A percentile compares a stretch with the other conserved stretches of the same genome.
Conservation (phyloP, 169 alveolate species). For the Sarcocystis neurona region DNA sequence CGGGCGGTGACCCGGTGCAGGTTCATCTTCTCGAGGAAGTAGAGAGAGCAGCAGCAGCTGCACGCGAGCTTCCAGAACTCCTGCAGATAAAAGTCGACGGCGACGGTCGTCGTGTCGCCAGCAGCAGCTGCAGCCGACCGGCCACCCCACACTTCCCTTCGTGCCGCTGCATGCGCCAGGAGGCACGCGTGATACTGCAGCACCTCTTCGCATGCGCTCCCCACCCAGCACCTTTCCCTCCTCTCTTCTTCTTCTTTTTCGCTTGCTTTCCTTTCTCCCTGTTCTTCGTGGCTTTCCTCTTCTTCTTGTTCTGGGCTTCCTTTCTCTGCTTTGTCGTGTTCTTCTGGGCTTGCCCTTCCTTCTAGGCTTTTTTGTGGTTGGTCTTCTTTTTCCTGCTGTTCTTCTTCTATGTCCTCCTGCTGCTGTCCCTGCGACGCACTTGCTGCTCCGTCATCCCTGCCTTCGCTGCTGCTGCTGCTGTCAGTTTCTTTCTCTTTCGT, state of each 20-base stretch:
- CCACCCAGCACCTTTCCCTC: neutral
- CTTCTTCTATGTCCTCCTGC: neutral
- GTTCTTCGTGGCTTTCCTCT: neutral
- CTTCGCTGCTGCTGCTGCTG: neutral
- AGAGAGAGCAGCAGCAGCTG: neutral
- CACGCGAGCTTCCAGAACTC: constrained; percentile 15
- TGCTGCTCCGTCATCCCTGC: neutral
- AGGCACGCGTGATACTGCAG: constrained; percentile 5
- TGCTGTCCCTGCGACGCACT: neutral
- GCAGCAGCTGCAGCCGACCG: neutral
- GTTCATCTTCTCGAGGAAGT: constrained; percentile 26
- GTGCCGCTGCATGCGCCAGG: neutral
- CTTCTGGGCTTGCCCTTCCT: neutral
- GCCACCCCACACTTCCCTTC: neutral
- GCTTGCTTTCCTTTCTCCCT: neutral
- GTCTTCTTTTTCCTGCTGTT: neutral
- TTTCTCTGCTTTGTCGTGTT: neutral
- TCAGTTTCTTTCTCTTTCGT: no score
- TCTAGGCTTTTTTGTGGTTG: neutral
- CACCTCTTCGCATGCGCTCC: neutral
- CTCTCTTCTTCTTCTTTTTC: neutral
- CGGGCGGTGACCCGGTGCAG: constrained; percentile 6
- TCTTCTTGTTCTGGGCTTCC: neutral
- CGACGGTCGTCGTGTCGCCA: neutral
- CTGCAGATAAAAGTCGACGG: neutral